These are phyloP conservation scores for Aureobasidium sp. DNA, from an alignment of 2,329 filamentous ascomycete species.

Conservation along the genomic window DNA sequence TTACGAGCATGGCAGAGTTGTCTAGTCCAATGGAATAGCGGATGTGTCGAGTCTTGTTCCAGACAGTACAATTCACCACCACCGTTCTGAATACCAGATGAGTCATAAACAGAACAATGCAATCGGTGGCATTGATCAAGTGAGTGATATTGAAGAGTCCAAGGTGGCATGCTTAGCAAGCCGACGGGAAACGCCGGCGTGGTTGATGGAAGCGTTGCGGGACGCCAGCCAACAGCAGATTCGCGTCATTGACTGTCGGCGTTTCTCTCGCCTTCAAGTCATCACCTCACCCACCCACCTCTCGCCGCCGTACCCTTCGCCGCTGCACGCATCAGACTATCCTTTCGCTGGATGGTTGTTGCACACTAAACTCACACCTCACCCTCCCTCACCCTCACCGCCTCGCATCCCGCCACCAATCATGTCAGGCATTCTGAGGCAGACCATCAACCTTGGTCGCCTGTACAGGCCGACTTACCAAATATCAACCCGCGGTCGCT, in stretches of 20 bases:
- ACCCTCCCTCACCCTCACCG: neutral
- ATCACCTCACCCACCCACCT: neutral
- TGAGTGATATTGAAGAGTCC: neutral
- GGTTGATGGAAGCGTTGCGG: neutral
- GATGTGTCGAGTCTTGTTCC: too few relatives aligned
- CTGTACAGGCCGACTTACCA: slow-evolving; percentile 27
- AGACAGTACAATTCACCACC: too few relatives aligned
- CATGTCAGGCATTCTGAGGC: slow-evolving; percentile 28
- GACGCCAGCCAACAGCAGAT: neutral
- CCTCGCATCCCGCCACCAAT: slow-evolving; percentile 9
- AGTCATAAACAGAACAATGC: neutral
- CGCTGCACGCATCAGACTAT: neutral
- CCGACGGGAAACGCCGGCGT: neutral
- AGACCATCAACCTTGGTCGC: slow-evolving; percentile 26
- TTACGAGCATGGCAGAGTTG: too few relatives aligned
- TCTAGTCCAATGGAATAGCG: too few relatives aligned
- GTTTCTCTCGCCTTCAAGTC: slow-evolving; percentile 9
- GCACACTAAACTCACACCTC: neutral
- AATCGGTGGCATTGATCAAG: neutral
- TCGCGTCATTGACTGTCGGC: slow-evolving; percentile 9
- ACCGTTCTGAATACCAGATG: neutral
- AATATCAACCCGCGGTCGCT: slow-evolving; percentile 26
- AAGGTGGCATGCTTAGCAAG: neutral
- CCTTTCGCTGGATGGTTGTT: slow-evolving; percentile 4
- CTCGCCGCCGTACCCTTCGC: neutral